Conservation (phyloP, 192 early-diverging fungal species). For the Backusella morwellensis region DNA sequence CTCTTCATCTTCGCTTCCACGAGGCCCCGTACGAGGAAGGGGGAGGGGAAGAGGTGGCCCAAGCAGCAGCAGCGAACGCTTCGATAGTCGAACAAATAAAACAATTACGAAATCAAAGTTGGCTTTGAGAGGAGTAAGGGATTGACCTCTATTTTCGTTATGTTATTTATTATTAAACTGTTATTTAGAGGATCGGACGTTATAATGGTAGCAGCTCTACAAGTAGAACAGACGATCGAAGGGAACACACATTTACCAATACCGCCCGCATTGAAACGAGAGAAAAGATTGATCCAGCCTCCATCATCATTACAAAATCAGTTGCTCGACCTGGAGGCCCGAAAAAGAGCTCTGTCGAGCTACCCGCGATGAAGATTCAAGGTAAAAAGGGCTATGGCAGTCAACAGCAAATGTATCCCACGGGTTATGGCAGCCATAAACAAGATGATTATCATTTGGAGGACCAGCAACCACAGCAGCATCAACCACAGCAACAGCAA, state of each 20-base stretch:
- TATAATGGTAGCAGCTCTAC: neutral
- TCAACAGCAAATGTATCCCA: neutral
- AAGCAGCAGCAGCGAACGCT: neutral
- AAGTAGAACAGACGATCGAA: neutral
- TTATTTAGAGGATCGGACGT: neutral
- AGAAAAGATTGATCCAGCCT: conserved; percentile 13
- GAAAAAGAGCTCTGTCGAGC: neutral
- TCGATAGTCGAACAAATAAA: conserved; percentile 1
- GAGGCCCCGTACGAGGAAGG: neutral
- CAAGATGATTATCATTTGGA: neutral
- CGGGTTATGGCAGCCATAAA: neutral
- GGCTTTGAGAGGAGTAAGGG: neutral
- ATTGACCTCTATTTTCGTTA: neutral
- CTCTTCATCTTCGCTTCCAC: neutral
- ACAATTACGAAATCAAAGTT: neutral
- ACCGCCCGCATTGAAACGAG: neutral
- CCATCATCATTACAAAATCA: conserved; percentile 17
- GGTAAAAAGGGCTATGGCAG: neutral
- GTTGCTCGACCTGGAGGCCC: neutral
- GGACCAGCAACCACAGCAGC: neutral
- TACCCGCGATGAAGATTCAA: neutral
- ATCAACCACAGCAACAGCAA: no score
- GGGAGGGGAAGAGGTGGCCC: neutral
- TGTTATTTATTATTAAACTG: neutral
- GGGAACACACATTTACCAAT: neutral